Percentiles rank a stretch among this genome's conserved stretches.
Conservation (phyloP, 1,139 yeast species). For the Geotrichum reessii region DNA sequence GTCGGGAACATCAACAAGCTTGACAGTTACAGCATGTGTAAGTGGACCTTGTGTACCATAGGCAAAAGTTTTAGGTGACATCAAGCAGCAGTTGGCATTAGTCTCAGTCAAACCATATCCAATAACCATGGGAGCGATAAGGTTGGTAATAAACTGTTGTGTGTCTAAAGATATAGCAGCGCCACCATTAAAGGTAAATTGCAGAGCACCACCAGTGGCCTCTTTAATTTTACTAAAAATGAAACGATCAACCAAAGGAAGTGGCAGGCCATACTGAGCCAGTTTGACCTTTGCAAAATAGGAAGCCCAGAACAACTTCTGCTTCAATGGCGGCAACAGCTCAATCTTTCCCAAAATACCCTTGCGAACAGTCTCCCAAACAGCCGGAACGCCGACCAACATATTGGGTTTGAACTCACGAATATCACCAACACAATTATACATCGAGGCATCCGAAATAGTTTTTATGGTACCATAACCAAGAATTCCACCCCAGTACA, state of each 20-base stretch:
- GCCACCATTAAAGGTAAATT: slow-evolving; percentile 81
- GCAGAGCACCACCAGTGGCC: slow-evolving; percentile 91
- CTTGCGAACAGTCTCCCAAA: slow-evolving; percentile 94
- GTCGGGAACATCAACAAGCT: slow-evolving; percentile 85
- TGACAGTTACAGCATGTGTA: slow-evolving; percentile 77
- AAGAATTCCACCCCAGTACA: slow-evolving; percentile 85
- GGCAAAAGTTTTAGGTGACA: slow-evolving; percentile 60
- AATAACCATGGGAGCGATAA: slow-evolving; percentile 81
- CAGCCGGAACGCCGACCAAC: slow-evolving; percentile 99
- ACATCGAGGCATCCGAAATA: slow-evolving; percentile 71
- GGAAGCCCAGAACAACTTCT: slow-evolving; percentile 86
- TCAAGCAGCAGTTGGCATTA: slow-evolving; percentile 76
- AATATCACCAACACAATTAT: slow-evolving; percentile 84
- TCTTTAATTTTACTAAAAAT: slow-evolving; percentile 84
- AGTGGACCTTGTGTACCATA: slow-evolving; percentile 77
- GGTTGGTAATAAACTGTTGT: slow-evolving; percentile 68
- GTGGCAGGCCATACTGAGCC: slow-evolving; percentile 61
- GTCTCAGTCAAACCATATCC: slow-evolving; percentile 98
- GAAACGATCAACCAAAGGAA: slow-evolving; percentile 54
- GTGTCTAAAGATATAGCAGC: slow-evolving; percentile 84
- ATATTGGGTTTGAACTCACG: slow-evolving; percentile 82
- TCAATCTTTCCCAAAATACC: slow-evolving; percentile 77
- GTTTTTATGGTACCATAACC: slow-evolving; percentile 96
- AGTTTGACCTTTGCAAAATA: slow-evolving; percentile 64
- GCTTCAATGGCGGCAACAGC: slow-evolving; percentile 59